phyloP scores from a whole-genome alignment of 805 yeast species.

The Zygotorulaspora danielsina region DNA sequence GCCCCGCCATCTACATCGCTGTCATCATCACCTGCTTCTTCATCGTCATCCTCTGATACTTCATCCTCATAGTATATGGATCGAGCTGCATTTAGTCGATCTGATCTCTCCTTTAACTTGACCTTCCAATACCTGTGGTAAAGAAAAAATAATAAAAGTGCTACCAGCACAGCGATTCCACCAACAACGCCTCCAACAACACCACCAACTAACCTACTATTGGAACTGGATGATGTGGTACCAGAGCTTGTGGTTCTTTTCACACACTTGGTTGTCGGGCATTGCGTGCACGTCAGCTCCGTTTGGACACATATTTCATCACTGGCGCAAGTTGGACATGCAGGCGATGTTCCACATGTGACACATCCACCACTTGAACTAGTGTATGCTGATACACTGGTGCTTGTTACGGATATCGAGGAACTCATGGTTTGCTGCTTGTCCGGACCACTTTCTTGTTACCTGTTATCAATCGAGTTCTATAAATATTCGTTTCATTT shows the following conservation, averaged over 20 bases:
- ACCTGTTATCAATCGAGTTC: no score
- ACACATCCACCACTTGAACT: conserved; percentile 39
- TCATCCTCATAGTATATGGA: conserved; percentile 24
- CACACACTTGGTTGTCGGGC: conserved; percentile 54
- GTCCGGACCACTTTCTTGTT: no score
- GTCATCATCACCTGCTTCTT: conserved; percentile 18
- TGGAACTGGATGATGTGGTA: conserved; percentile 23
- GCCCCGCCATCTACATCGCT: conserved; percentile 19
- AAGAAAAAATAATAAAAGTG: conserved; percentile 37
- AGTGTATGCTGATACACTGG: conserved; percentile 5
- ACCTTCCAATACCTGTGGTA: conserved; percentile 44
- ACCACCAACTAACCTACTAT: conserved; percentile 70
- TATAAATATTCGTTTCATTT: no score
- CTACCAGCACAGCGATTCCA: conserved; percentile 38
- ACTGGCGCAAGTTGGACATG: conserved; percentile 52
- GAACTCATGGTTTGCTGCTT: conserved; percentile 6
- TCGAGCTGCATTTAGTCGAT: conserved; percentile 23
- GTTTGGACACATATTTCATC: conserved; percentile 54
- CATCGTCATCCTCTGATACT: conserved; percentile 27
- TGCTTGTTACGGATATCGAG: conserved; percentile 3
- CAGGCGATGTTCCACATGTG: conserved; percentile 37
- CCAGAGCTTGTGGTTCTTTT: conserved; percentile 21
- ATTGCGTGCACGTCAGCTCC: conserved; percentile 51
- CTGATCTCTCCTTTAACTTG: conserved; percentile 31
- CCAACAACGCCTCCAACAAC: conserved; percentile 59